A percentile compares a stretch with the other conserved stretches of the same genome.
These are phyloP conservation scores for Diaporthe destruens DNA, from an alignment of 2,329 filamentous ascomycete genomes.

Conservation along the genomic window DNA sequence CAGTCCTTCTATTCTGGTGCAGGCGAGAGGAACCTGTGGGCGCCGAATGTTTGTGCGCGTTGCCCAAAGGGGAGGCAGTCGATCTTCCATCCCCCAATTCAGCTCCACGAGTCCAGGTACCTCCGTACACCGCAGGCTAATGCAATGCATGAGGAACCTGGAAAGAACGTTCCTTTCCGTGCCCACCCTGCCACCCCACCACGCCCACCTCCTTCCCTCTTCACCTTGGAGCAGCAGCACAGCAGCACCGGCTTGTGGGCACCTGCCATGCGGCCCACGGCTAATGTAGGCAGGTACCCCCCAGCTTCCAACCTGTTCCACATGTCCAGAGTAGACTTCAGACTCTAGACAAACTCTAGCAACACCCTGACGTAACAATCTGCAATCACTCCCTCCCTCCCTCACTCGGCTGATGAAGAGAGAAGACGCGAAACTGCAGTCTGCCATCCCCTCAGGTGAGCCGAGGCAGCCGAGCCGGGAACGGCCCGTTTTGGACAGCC, in stretches of 20 bases:
- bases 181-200: constrained; percentile 16
- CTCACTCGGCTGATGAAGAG: background rate
- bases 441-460: background rate
- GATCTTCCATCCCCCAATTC: background rate
- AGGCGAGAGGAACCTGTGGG: background rate
- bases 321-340: background rate
- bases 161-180: constrained; percentile 33
- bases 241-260: constrained; percentile 7
- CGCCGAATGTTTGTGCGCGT: background rate
- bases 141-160: constrained; percentile 31
- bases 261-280: constrained; percentile 1
- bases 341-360: background rate
- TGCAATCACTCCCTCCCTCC: background rate
- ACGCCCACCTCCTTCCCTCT: background rate
- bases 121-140: constrained; percentile 1
- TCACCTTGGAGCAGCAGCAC: constrained; percentile 2
- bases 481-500: constrained; percentile 32
- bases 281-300: background rate
- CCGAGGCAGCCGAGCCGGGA: constrained; percentile 32
- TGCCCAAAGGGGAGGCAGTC: constrained; percentile 15
- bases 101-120: no score
- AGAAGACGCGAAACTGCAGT: background rate
- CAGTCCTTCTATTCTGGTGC: background rate
- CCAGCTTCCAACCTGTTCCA: background rate
- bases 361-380: constrained; percentile 12